Base-by-base conservation (phyloP, 345 rosid species). In the Eucalyptus leucophloia region DNA sequence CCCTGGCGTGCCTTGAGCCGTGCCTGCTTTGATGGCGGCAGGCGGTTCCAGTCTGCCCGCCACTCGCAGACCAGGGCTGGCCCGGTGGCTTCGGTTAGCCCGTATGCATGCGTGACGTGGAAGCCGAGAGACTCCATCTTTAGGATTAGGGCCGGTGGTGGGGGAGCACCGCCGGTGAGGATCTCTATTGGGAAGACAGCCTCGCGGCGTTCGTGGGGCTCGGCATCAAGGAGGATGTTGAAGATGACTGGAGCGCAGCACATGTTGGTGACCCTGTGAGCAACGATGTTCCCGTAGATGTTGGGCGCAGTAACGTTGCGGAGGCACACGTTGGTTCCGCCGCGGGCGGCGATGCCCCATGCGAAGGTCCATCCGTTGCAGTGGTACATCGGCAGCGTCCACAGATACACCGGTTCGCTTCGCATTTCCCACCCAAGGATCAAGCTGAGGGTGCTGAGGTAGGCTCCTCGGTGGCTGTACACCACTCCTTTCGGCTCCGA, bases 361-460 rank as follows among this genome's bases (percentile, higher is more conserved):
- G 98, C 91, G 92, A 96, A 95, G 19, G 95, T 93, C 99, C 99
- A 97, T 2, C 98, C 98, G 62, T 96, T 95, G 86, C 97, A 95
- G 87, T 97, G 98, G 89, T 93, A 95, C 96, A 96, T 97, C 2
- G 99, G 98, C 5, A 97, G 95, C 5, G 98, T 90, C 98, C 98
- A 97, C 0, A 97, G 90, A 72, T 95, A 97, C 8, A 96, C 96
- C 8, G 97, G 97, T 89, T 92, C 94, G 26, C 16, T 87, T 47
- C 93, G 94, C 97, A 96, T 95, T 90, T 95, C 94, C 95, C 93
- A 95, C 17, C 96, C 95, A n/a, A 95, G 88, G 87, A 96, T 89
- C 42, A 94, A 69, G 88, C 96, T 94, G 3, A 94, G 92, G 8
- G 96, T 92, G 90, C 96, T 96, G 1, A 97, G 93, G 87, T 94